Evolutionary conservation across 1,284 basidiomycete genomes (phyloP), one percentile per base, ranked within the genome.

Genomic region (Mrakiaceae sp.): DNA sequence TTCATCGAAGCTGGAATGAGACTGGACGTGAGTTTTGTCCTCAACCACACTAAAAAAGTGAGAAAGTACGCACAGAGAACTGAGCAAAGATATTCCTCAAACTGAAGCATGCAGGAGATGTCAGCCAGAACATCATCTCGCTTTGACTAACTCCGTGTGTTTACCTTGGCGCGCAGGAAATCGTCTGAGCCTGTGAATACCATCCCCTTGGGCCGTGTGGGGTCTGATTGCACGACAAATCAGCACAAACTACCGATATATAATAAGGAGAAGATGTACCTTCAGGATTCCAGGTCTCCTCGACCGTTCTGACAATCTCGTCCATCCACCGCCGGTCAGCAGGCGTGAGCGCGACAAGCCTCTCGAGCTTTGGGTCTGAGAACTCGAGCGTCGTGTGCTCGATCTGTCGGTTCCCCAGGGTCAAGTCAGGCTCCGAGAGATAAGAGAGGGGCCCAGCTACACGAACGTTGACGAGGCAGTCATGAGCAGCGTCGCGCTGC

Each of bases 171-270:
- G 63, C 93, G 80, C 49, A 97, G 76, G 73, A 94, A 95, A 74
- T 97, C 94, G 71, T 96, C 92, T 69, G 88, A 91, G 10, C 93
- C 93, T 74, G 87, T 86, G 77, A 94, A 96, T 83, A 84, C 84
- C 81, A 90, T 83, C 47, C 79, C 81, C 42, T 77, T 70, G 0
- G 81, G 79, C 64, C 79, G 78, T 5, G 77, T 77, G 1, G 85
- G 81, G 69, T 87, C 84, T 42, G 79, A 79, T 3, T 27, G 27
- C 27, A 27, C 27, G 27, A 27, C 2, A 27, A 27, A 27, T 27
- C 27, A 27, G 27, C 27, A 27, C 27, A 27, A 27, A 27, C 27
- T 27, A 27, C 27, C 27, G 27, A 27, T 27, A 27, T 27, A 27
- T 27, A 27, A 2, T 27, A 27, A 27, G 27, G 27, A 27, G 27